These are phyloP conservation scores for Domatiomyces globalis DNA, from an alignment of 2,329 filamentous ascomycete species.

Conservation along the genomic window DNA sequence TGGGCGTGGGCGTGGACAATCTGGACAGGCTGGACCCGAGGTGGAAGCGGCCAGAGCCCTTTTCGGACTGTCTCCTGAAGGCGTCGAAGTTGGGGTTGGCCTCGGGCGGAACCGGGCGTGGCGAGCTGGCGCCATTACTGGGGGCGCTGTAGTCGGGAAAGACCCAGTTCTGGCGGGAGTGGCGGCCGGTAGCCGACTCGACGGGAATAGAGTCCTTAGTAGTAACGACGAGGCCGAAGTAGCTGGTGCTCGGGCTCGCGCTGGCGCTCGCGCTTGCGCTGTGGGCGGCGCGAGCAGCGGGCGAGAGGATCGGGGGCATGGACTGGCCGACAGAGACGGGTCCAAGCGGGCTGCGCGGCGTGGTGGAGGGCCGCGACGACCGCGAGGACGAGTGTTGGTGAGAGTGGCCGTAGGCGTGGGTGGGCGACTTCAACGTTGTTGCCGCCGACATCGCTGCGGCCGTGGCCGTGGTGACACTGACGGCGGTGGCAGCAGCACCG, in stretches of 20 bases:
- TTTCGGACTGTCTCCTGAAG: slow-evolving; percentile 59
- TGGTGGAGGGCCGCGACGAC: slow-evolving; percentile 24
- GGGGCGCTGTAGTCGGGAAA: slow-evolving; percentile 56
- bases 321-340: slow-evolving; percentile 43
- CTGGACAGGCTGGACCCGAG: slow-evolving; percentile 1
- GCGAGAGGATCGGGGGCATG: slow-evolving; percentile 38
- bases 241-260: slow-evolving; percentile 55
- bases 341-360: slow-evolving; percentile 41
- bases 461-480: too few species aligned
- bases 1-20: neutral
- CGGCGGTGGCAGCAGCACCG: neutral
- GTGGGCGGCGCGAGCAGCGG: slow-evolving; percentile 21
- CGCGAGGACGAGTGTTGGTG: slow-evolving; percentile 15
- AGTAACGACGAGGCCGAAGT: slow-evolving; percentile 66
- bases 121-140: slow-evolving; percentile 48
- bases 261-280: slow-evolving; percentile 27
- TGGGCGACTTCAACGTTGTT: slow-evolving; percentile 17
- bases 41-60: slow-evolving; percentile 36
- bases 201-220: slow-evolving; percentile 42
- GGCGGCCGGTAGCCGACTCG: slow-evolving; percentile 44
- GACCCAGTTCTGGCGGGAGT: slow-evolving; percentile 61
- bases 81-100: slow-evolving; percentile 71
- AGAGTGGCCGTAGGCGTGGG: slow-evolving; percentile 13
- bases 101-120: slow-evolving; percentile 56
- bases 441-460: slow-evolving; percentile 17